Evolutionary conservation across 2,329 filamentous ascomycete species (phyloP), one percentile per base, ranked within the genome.

Genomic region (Cadophora luteo-olivacea): DNA sequence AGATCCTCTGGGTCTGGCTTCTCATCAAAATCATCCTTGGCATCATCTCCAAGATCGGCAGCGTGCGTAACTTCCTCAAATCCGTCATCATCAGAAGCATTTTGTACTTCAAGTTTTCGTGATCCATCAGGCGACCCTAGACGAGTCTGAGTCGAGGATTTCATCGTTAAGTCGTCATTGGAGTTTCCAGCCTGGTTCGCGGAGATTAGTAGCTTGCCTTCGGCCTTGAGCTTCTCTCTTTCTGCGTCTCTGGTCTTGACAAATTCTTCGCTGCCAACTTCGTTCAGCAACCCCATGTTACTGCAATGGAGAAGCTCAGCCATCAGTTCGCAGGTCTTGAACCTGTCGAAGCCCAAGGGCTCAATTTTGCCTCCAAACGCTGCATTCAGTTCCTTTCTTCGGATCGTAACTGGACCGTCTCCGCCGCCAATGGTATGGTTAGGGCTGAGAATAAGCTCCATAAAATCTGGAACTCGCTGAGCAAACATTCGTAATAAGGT

Each of bases 241-340:
- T 97, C 94, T 12, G 85, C 81, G 77, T 99, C 94, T 69, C 96
- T 87, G 52, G 88, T 85, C 69, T 86, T 89, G 69, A 98, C 93
- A 72, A 97, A 89, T 72, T 93, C 90, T 78, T 99, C 94, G 12
- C 94, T 94, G 38, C 95, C 96, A 11, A 89, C 84, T 78, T 98
- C 94, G 77, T 99, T 99, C 72, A 99, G 83, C 45, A 99, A 84
- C 6, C 92, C 94, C 96, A 99, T 99, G 78, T 99, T 99, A 79
- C 95, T 98, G 81, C 96, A 99, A 80, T 99, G 96, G 49, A 99
- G 82, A 55, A 99, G 84, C 80, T 99, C 96, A 0, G 96, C 96
- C 96, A 99, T 98, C 69, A 99, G 85, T 81, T 99, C 96, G 80
- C 96, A 99, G 0, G 96, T 98, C 84, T 99, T 99, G 84, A 99